phyloP scores from a whole-genome alignment of 2,329 filamentous ascomycete genomes.

The Ceratocystis diversiconidia region DNA sequence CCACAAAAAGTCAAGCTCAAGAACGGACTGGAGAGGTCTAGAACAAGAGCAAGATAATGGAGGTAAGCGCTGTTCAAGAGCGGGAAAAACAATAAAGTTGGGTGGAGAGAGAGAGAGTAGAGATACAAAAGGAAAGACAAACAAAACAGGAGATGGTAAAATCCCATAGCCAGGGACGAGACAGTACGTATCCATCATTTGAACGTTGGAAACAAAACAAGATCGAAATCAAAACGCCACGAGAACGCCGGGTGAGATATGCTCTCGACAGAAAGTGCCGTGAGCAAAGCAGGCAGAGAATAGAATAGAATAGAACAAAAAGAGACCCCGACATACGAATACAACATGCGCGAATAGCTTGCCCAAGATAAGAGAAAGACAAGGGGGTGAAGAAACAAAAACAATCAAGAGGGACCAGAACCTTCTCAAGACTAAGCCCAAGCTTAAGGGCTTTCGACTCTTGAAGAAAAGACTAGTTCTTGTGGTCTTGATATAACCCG shows the following conservation, averaged over 20 bases:
- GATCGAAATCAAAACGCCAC: background rate
- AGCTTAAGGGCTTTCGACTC: background rate
- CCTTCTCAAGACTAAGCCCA: background rate
- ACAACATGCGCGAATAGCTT: too few species aligned
- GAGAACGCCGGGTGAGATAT: conserved; percentile 1
- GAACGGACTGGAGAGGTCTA: background rate
- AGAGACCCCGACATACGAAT: too few species aligned
- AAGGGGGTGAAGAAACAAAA: conserved; percentile 1
- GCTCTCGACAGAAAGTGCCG: background rate
- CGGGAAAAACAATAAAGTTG: background rate
- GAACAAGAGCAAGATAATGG: background rate
- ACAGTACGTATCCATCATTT: background rate
- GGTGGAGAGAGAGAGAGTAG: background rate
- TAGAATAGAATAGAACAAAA: background rate
- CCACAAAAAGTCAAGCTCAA: background rate
- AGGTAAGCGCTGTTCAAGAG: background rate
- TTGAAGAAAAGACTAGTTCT: conserved; percentile 8
- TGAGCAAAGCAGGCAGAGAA: background rate
- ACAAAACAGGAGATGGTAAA: background rate
- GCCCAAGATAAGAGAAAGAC: background rate
- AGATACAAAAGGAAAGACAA: background rate
- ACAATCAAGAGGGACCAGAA: background rate
- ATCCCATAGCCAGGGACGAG: too few species aligned
- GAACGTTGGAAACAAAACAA: background rate
- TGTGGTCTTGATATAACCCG: conserved; percentile 38